phyloP scores from a whole-genome alignment of 2,329 filamentous ascomycete species.

The Ophiostoma montium region DNA sequence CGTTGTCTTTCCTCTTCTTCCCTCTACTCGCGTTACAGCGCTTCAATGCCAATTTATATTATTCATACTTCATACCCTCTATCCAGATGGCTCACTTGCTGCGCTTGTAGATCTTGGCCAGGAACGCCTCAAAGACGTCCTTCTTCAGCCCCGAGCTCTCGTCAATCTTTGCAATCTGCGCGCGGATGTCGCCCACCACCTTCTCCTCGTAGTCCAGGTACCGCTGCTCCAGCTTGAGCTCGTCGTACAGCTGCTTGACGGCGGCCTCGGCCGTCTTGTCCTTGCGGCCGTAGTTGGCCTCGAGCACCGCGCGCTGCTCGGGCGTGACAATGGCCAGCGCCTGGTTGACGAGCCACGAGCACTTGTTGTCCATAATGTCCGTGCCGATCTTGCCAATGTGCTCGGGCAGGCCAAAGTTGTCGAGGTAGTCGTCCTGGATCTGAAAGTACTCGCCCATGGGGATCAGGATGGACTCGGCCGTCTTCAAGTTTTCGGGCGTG shows the following conservation, averaged over 20 bases:
- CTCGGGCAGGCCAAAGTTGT: conserved; percentile 88
- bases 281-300: conserved; percentile 90
- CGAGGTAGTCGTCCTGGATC: conserved; percentile 95
- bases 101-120: conserved; percentile 96
- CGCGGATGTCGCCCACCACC: conserved; percentile 61
- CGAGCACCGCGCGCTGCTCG: conserved; percentile 76
- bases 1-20: no score
- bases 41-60: no score
- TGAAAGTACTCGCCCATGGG: conserved; percentile 99
- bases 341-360: conserved; percentile 95
- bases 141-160: conserved; percentile 84
- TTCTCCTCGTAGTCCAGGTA: conserved; percentile 88
- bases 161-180: conserved; percentile 65
- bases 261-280: conserved; percentile 67
- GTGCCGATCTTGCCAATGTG: conserved; percentile 97
- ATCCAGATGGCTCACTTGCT: no score
- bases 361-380: conserved; percentile 99
- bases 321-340: conserved; percentile 66
- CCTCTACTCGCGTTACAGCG: no score
- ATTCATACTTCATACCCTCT: no score
- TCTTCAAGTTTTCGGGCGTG: conserved; percentile 76
- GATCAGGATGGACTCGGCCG: conserved; percentile 82
- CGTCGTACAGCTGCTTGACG: conserved; percentile 79
- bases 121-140: conserved; percentile 75
- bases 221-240: conserved; percentile 67